Evolutionary conservation across 257 asterid genomes (phyloP).

Genomic region (Verbascum thapsus): DNA sequence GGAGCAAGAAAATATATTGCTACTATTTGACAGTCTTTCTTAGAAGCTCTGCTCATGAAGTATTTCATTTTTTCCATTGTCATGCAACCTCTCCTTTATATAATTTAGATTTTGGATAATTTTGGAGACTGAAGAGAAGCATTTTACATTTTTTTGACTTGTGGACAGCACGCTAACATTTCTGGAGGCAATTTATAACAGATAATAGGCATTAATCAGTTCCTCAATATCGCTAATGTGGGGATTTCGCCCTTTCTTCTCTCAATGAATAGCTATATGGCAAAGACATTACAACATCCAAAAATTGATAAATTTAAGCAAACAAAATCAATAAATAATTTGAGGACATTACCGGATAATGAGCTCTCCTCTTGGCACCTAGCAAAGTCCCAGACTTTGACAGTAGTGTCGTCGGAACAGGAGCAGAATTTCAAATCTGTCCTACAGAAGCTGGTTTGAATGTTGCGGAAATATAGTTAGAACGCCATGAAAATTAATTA

Average conservation of each 20-base stretch:
- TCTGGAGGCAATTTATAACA: neutral
- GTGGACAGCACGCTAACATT: neutral
- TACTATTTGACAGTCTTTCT: too few species aligned
- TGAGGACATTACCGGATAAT: conserved; percentile 88
- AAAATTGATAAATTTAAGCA: neutral
- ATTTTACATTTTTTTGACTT: neutral
- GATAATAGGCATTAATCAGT: neutral
- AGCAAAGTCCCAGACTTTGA: conserved; percentile 99
- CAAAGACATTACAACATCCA: conserved; percentile 1
- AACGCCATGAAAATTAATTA: conserved; percentile 15
- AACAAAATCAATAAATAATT: conserved; percentile 29
- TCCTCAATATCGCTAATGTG: neutral
- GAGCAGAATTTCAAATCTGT: conserved; percentile 98
- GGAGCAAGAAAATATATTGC: too few species aligned
- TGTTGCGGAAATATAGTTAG: conserved; percentile 28
- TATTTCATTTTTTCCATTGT: too few species aligned
- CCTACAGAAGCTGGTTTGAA: conserved; percentile 80
- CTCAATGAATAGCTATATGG: conserved; percentile 10
- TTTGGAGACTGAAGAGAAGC: neutral
- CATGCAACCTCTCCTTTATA: too few species aligned
- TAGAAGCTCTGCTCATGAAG: too few species aligned
- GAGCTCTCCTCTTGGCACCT: conserved; percentile 97
- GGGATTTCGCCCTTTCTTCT: neutral
- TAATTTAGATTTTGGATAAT: neutral
- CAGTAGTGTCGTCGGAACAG: conserved; percentile 97